Percentiles rank a stretch among this genome's conserved stretches.
These are phyloP conservation scores for Kalmanozyma brasiliensis DNA, from an alignment of 1,284 basidiomycete species.

Conservation along the genomic window DNA sequence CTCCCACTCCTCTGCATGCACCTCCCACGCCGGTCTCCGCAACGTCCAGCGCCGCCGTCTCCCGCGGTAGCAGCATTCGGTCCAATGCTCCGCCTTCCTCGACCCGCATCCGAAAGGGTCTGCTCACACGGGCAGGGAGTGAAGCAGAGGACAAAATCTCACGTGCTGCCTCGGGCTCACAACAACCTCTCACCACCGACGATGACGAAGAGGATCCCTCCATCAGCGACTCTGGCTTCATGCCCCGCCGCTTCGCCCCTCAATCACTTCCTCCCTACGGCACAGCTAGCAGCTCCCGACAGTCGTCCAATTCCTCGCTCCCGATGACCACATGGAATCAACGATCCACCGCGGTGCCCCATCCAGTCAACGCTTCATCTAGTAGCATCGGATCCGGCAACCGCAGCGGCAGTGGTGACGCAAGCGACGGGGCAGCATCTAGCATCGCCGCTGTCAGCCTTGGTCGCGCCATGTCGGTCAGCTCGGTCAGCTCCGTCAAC, in stretches of 20 bases:
- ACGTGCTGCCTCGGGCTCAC: slow-evolving; percentile 17
- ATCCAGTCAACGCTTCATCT: slow-evolving; percentile 12
- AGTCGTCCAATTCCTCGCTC: slow-evolving; percentile 37
- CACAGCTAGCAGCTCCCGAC: slow-evolving; percentile 16
- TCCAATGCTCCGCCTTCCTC: slow-evolving; percentile 38
- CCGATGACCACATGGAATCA: slow-evolving; percentile 15
- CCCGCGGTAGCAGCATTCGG: slow-evolving; percentile 36
- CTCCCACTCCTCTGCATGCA: slow-evolving; percentile 32
- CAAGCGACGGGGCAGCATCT: slow-evolving; percentile 36
- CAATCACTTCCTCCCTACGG: slow-evolving; percentile 20
- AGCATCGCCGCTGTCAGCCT: slow-evolving; percentile 42
- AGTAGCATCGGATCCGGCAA: slow-evolving; percentile 33
- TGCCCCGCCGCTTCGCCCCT: slow-evolving; percentile 49
- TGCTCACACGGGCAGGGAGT: slow-evolving; percentile 42
- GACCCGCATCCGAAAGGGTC: slow-evolving; percentile 43
- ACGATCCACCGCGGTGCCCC: neutral
- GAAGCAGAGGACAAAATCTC: slow-evolving; percentile 41
- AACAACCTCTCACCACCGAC: slow-evolving; percentile 37
- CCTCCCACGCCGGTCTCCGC: slow-evolving; percentile 12
- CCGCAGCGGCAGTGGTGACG: slow-evolving; percentile 44
- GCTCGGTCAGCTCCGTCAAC: slow-evolving; percentile 62
- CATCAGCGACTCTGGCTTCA: slow-evolving; percentile 52
- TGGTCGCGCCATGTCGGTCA: slow-evolving; percentile 62
- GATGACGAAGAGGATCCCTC: slow-evolving; percentile 50
- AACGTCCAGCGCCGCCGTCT: slow-evolving; percentile 36